Conservation (phyloP, 2,329 filamentous ascomycete genomes). For the Leptographium lundbergii region DNA sequence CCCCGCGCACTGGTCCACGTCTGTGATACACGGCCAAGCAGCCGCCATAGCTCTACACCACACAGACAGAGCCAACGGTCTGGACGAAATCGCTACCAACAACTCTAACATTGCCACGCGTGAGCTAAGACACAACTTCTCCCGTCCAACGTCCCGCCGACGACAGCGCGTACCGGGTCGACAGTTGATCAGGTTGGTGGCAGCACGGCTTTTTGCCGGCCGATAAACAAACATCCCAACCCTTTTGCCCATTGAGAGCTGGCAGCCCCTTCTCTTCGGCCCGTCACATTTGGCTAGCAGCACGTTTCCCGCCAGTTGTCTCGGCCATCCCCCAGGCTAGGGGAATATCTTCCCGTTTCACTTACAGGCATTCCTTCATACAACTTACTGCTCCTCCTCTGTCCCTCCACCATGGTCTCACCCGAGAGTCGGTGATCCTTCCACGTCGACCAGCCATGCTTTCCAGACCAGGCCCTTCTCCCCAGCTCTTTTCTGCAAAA, state of each 20-base stretch:
- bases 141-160: not conserved
- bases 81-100: not conserved
- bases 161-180: not conserved
- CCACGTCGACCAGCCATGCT: not conserved
- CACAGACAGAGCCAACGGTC: not conserved
- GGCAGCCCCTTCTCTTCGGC: not conserved
- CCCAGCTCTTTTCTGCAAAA: constrained; percentile 19
- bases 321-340: too few species aligned
- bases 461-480: not conserved
- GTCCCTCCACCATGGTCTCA: constrained; percentile 2
- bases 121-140: not conserved
- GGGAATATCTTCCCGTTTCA: not conserved
- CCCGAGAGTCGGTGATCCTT: not conserved
- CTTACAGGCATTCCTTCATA: not conserved
- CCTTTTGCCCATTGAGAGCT: not conserved
- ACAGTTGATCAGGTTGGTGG: not conserved
- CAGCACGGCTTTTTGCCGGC: not conserved
- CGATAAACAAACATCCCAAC: not conserved
- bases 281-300: not conserved
- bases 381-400: not conserved
- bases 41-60: not conserved
- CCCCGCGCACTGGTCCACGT: not conserved
- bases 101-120: not conserved
- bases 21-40: not conserved
- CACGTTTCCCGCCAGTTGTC: not conserved